phyloP scores from a whole-genome alignment of 164 flowering plant species.

The Magnolia kwangsiensis region DNA sequence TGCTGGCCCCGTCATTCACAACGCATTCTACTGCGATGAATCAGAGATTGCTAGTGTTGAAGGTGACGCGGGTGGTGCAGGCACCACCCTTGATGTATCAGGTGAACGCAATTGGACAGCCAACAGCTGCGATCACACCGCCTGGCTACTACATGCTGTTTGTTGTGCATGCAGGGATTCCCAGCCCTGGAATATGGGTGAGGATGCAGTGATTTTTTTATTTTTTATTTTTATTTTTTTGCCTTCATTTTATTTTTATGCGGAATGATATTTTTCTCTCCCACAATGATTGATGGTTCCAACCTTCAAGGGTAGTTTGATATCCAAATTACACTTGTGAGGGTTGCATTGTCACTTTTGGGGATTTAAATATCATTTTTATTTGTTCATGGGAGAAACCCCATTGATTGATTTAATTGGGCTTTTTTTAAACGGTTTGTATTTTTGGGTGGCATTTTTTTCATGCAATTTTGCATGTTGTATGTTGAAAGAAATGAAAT shows the following conservation, averaged over 20 bases:
- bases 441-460: too few species aligned
- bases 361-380: too few species aligned
- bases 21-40: conserved; percentile 79
- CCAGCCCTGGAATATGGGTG: conserved; percentile 67
- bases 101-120: conserved; percentile 49
- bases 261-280: too few species aligned
- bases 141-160: conserved; percentile 83
- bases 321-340: too few species aligned
- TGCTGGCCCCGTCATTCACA: conserved; percentile 67
- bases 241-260: background rate
- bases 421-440: too few species aligned
- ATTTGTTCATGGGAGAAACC: too few species aligned
- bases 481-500: background rate
- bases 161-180: conserved; percentile 62
- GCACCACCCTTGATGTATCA: conserved; percentile 30
- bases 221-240: too few species aligned
- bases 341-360: too few species aligned
- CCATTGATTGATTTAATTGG: too few species aligned
- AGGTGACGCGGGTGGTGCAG: conserved; percentile 17
- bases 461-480: too few species aligned
- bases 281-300: too few species aligned
- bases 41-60: conserved; percentile 60
- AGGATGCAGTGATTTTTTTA: conserved; percentile 29
- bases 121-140: conserved; percentile 49
- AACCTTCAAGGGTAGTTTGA: too few species aligned